Conservation (phyloP, 2,329 filamentous ascomycete species). For the Hypoxylon sp. region DNA sequence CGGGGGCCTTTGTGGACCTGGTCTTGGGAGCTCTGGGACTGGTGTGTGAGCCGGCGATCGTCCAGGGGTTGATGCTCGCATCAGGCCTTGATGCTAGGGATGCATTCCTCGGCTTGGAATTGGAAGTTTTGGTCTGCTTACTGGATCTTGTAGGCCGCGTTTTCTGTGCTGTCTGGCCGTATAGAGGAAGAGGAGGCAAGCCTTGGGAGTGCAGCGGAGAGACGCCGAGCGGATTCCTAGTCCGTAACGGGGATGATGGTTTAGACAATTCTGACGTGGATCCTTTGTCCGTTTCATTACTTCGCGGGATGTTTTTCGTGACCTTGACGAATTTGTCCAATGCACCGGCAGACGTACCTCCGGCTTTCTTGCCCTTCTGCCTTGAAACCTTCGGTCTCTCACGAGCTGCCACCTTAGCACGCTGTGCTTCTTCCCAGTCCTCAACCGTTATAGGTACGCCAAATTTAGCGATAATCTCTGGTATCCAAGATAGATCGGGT, state of each 20-base stretch:
- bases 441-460: conserved; percentile 75
- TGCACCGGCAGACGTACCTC: conserved; percentile 47
- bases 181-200: conserved; percentile 15
- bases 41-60: conserved; percentile 59
- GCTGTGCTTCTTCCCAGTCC: conserved; percentile 68
- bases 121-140: conserved; percentile 49
- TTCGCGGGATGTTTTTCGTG: conserved; percentile 52
- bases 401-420: conserved; percentile 48
- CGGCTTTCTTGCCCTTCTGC: conserved; percentile 44
- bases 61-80: conserved; percentile 54
- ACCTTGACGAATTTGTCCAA: conserved; percentile 59
- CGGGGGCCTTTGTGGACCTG: conserved; percentile 43
- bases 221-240: conserved; percentile 14
- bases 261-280: not conserved
- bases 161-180: conserved; percentile 34
- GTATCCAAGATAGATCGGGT: conserved; percentile 76
- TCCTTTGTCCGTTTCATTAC: conserved; percentile 16
- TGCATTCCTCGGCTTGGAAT: conserved; percentile 44
- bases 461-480: conserved; percentile 71
- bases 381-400: conserved; percentile 46
- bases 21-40: conserved; percentile 53
- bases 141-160: conserved; percentile 43
- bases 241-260: conserved; percentile 15
- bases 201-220: conserved; percentile 30
- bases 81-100: conserved; percentile 43